phyloP scores from a whole-genome alignment of 495 filamentous ascomycete species.

The Talaromyces thailandensis region DNA sequence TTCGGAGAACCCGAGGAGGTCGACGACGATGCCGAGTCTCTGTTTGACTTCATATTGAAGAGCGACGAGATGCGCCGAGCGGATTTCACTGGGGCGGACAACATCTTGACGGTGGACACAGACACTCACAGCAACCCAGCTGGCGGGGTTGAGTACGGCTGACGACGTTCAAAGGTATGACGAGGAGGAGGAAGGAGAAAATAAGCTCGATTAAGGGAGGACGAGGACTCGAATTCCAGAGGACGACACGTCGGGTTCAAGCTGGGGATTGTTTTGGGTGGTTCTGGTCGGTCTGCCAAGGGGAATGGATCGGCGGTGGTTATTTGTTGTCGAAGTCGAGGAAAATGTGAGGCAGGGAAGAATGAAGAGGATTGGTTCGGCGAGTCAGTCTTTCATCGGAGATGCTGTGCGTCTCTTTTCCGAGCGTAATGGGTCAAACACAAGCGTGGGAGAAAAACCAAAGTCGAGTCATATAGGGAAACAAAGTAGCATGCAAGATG shows the following conservation, averaged over 20 bases:
- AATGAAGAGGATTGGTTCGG: neutral
- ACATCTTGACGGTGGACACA: conserved; percentile 19
- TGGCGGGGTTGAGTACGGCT: neutral
- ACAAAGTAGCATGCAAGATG: neutral
- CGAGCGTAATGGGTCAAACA: neutral
- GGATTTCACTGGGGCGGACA: conserved; percentile 40
- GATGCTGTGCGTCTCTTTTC: neutral
- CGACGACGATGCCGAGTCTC: conserved; percentile 24
- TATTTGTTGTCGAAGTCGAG: neutral
- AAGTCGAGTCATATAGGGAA: neutral
- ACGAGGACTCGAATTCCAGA: neutral
- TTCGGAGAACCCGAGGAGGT: conserved; percentile 18
- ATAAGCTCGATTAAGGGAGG: neutral
- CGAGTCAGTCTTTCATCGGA: neutral
- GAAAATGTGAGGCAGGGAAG: neutral
- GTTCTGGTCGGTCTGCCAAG: neutral
- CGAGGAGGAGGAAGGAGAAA: neutral
- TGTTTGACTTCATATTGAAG: conserved; percentile 32
- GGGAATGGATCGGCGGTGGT: neutral
- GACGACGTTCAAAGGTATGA: neutral
- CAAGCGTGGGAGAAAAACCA: neutral
- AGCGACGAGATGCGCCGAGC: conserved; percentile 42
- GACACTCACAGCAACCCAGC: neutral
- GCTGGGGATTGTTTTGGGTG: neutral
- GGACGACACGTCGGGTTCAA: neutral